Evolutionary conservation across 192 early-diverging fungal genomes (phyloP), one percentile per base, ranked within the genome.

Genomic region (Polychytrium aggregatum): DNA sequence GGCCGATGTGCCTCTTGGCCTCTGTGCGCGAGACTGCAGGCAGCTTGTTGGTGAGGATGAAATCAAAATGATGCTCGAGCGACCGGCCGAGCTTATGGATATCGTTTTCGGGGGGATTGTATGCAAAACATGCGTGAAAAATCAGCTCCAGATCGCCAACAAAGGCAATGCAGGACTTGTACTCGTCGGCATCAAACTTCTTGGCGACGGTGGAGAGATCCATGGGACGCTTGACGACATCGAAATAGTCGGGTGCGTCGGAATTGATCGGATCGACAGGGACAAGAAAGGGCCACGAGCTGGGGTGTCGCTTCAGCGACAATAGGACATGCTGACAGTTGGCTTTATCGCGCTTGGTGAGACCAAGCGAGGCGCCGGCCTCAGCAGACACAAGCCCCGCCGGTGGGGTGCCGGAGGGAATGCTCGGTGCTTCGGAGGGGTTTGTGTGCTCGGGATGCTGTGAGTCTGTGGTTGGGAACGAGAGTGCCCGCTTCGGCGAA

Each of bases 141-240:
- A 85, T 84, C 44, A 84, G 60, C 11, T 77, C 46, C 16, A 86
- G 44, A 55, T 90, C 87, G 41, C 52, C 64, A 40, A 68, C 78
- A 48, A 88, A 80, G 13, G 53, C 67, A 1, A 78, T 61, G 14
- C 79, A 35, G 0, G 52, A 39, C 0, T 31, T 11, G 43, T 90
- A 89, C 35, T 62, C 28, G 18, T 60, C 61, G 2, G 37, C 46
- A 10, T 60, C 49, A 14, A 88, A 36, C 50, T 78, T 82, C 10
- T 58, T 47, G 3, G 62, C 41, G 8, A 92, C 69, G 0, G 81
- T 87, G 27, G 70, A 63, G 30, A 92, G 72, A 56, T 85, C 85
- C 86, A 92, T 90, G 6, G 88, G 88, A 10, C 74, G 29, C 37
- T 61, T 59, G 40, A 90, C 70, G 21, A 86, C 55, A 17, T 77